Conservation (phyloP, 163 green algal species). For the Chloromonas sp. region DNA sequence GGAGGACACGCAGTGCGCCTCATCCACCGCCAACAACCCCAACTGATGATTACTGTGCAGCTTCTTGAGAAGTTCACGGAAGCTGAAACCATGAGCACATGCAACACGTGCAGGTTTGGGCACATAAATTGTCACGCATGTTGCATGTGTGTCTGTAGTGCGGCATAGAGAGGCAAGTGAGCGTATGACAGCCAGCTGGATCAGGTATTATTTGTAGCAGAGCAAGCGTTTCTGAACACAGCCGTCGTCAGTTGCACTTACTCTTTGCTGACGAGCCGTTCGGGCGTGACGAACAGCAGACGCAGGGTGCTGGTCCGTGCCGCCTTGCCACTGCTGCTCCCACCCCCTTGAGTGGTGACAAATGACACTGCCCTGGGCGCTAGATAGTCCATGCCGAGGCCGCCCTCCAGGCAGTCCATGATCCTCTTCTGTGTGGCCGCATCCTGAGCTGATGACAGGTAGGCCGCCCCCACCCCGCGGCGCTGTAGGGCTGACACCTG, state of each 20-base stretch:
- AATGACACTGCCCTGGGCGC: neutral
- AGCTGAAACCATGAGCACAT: constrained; percentile 18
- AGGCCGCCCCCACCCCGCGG: constrained; percentile 46
- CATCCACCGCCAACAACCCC: constrained; percentile 61
- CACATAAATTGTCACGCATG: too few species aligned
- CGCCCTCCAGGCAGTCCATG: neutral
- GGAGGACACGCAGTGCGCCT: constrained; percentile 67
- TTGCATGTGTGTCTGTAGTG: too few species aligned
- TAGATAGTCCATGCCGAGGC: neutral
- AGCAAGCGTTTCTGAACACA: too few species aligned
- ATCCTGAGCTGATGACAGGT: constrained; percentile 43
- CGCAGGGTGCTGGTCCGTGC: neutral
- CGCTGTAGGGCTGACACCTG: constrained; percentile 53
- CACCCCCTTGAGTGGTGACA: neutral
- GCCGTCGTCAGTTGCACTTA: neutral
- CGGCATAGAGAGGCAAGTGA: too few species aligned
- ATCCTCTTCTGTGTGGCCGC: neutral
- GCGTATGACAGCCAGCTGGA: too few species aligned
- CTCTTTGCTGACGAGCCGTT: constrained; percentile 49
- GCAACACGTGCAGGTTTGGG: too few species aligned
- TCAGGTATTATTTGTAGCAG: too few species aligned
- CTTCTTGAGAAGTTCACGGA: constrained; percentile 28
- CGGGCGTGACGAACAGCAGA: constrained; percentile 64
- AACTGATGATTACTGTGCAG: constrained; percentile 28
- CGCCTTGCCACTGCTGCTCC: neutral